Conservation (phyloP, 2,329 filamentous ascomycete genomes). For the Ceratocystiopsis sp. region DNA sequence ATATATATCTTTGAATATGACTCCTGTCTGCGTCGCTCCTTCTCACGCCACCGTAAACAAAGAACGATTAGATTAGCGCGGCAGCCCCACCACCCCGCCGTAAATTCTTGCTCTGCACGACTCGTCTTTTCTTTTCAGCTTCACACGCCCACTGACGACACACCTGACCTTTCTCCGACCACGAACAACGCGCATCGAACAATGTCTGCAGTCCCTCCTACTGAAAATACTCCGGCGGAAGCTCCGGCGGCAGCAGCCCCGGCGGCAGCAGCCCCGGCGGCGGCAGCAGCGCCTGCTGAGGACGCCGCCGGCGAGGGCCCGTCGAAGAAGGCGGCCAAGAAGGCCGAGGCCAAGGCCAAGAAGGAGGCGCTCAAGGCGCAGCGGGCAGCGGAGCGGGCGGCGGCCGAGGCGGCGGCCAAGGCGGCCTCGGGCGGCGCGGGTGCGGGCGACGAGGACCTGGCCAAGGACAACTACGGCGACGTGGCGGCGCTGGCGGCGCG, state of each 20-base stretch:
- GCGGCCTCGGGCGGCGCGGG: constrained; percentile 47
- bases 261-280: background rate
- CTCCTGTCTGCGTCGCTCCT: background rate
- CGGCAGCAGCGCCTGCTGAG: background rate
- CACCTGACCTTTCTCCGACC: background rate
- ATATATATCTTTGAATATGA: background rate
- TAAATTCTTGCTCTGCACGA: too few relatives aligned
- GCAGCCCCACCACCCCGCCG: too few relatives aligned
- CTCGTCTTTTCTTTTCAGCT: background rate
- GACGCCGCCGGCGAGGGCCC: constrained; percentile 18
- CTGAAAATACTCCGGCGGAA: too few relatives aligned
- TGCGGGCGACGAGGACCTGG: constrained; percentile 45
- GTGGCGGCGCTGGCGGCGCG: constrained; percentile 16
- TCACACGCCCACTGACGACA: background rate
- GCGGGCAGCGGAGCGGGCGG: constrained; percentile 57
- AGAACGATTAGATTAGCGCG: too few relatives aligned
- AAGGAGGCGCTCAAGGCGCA: constrained; percentile 70
- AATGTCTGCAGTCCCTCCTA: constrained; percentile 4
- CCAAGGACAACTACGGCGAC: constrained; percentile 62
- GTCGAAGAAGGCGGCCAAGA: constrained; percentile 72
- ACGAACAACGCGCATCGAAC: background rate
- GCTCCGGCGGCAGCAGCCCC: too few relatives aligned
- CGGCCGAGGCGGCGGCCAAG: constrained; percentile 31
- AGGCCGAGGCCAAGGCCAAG: constrained; percentile 70
- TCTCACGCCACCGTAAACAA: too few relatives aligned